Evolutionary conservation across 345 rosid species (phyloP).

Genomic region (Euphorbia lathyris): DNA sequence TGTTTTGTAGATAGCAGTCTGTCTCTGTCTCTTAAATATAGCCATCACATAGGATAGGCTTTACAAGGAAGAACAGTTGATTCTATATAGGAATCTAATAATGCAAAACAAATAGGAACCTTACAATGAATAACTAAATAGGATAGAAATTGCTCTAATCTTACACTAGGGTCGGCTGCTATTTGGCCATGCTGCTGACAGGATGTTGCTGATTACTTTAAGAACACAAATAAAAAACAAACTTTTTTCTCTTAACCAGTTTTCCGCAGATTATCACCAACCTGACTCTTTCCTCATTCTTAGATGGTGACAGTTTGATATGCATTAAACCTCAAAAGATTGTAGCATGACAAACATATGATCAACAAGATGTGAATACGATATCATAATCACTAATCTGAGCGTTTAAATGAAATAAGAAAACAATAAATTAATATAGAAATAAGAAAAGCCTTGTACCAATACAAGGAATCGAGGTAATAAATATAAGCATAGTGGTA

Average conservation of each 20-base stretch:
- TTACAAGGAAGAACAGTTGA: neutral
- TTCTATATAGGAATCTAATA: too few relatives aligned
- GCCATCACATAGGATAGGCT: neutral
- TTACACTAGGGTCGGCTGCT: neutral
- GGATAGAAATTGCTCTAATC: neutral
- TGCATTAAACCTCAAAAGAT: neutral
- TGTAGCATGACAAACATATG: neutral
- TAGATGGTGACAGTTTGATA: neutral
- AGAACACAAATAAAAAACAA: neutral
- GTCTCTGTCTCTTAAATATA: neutral
- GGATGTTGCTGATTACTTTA: neutral
- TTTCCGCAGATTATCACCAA: slow-evolving; percentile 1
- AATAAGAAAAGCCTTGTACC: neutral
- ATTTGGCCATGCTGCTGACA: neutral
- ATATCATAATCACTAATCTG: neutral
- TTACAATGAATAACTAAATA: neutral
- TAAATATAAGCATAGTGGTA: neutral
- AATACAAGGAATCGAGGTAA: neutral
- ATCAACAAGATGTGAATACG: neutral
- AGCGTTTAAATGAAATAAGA: neutral
- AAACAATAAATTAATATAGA: neutral
- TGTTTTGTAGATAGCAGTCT: neutral
- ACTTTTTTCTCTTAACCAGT: neutral
- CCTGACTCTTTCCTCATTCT: neutral
- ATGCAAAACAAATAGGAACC: neutral